Conservation (phyloP, 495 filamentous ascomycete genomes). For the Aspergillus sparsus region DNA sequence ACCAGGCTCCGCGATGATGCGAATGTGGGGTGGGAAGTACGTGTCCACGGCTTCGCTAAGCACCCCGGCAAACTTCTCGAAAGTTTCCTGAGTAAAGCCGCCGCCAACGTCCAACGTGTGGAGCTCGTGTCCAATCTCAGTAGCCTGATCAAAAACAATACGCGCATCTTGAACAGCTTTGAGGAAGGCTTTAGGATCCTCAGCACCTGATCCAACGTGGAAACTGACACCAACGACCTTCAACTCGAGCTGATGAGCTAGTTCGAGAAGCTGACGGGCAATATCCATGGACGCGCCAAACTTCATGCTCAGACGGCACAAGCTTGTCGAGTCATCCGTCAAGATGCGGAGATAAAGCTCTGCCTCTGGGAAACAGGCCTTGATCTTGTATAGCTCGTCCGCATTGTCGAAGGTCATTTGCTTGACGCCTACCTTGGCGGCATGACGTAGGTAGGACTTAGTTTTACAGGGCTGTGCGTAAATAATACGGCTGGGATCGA, state of each 20-base stretch:
- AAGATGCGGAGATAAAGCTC: constrained; percentile 91
- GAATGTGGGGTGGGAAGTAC: constrained; percentile 81
- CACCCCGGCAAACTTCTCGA: constrained; percentile 84
- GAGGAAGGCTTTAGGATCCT: constrained; percentile 82
- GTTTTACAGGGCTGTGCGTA: constrained; percentile 99
- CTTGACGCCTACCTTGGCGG: constrained; percentile 78
- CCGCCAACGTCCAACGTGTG: constrained; percentile 93
- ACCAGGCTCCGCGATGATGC: constrained; percentile 93
- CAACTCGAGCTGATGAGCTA: constrained; percentile 85
- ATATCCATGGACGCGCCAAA: constrained; percentile 89
- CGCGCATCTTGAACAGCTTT: constrained; percentile 90
- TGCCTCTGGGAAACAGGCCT: constrained; percentile 81
- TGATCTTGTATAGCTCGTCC: constrained; percentile 97
- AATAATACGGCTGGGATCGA: constrained; percentile 92
- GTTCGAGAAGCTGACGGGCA: constrained; percentile 71
- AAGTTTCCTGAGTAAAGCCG: constrained; percentile 84
- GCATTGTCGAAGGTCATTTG: constrained; percentile 99
- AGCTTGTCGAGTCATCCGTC: constrained; percentile 91
- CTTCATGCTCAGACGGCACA: constrained; percentile 94
- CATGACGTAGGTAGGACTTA: constrained; percentile 92
- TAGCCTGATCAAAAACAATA: constrained; percentile 84
- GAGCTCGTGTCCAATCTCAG: constrained; percentile 72
- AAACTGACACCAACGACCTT: constrained; percentile 97
- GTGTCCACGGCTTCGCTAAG: constrained; percentile 78
- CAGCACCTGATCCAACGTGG: constrained; percentile 94